Evolutionary conservation across 1,284 basidiomycete species (phyloP), one percentile per base, ranked within the genome.

Genomic region (Moesziomyces globuligerus): DNA sequence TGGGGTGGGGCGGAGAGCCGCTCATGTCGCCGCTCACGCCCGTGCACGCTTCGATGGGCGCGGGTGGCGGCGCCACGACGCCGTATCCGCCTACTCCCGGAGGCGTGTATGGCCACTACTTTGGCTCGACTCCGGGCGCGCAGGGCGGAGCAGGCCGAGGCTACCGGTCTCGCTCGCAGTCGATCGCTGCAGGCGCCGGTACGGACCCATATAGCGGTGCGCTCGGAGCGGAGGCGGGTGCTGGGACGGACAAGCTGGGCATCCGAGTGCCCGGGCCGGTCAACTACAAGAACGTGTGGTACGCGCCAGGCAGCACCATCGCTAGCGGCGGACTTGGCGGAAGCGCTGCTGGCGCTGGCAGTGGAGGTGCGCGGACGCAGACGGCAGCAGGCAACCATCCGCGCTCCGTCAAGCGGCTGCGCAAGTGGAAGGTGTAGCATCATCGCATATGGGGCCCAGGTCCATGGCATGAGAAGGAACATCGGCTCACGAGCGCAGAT

Each of bases 221-320:
- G 8, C 23, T 37, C 24, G 42, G 21, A 9, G 10, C 26, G 41
- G 24, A 10, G 53, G 25, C 1, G 45, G 37, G 20, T 24, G 45
- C 23, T 20, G 55, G 48, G 9, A 6, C 26, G 10, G 67, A 64
- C 15, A 47, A 51, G 48, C 53, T 65, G 9, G 61, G 52, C 3
- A 43, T 60, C n/a, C 39, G 68, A 18, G 42, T 72, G 34, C 74
- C 72, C 3, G 65, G 65, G 4, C 50, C 68, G 9, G 68, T 76
- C 18, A 74, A 76, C 39, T 76, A 76, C 59, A 76, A 76, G 40
- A 60, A 68, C 18, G 60, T 67, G 1, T 76, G 74, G 74, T 76
- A 76, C 29, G 55, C 74, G 13, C 62, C 74, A 1, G 54, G 61
- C 20, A 60, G 68, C 18, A 62, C 65, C 15, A 64, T 58, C 7